These are phyloP conservation scores for Medicago lupulina DNA, from an alignment of 306 rosid species.

Conservation along the genomic window DNA sequence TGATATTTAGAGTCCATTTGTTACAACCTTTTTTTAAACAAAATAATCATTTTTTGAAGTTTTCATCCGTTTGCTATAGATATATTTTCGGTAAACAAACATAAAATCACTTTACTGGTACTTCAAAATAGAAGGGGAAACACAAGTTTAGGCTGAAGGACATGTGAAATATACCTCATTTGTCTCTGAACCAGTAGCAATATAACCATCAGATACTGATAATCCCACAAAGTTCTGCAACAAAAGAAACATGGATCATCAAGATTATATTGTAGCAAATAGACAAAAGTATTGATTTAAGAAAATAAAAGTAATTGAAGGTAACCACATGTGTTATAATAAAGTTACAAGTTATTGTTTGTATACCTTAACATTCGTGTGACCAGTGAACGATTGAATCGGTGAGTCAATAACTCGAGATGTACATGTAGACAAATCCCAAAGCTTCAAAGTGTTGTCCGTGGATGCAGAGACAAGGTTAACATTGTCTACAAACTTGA, in stretches of 20 bases:
- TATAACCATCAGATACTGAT: conserved; percentile 89
- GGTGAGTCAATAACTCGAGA: conserved; percentile 89
- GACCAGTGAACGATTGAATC: conserved; percentile 80
- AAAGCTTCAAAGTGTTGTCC: conserved; percentile 91
- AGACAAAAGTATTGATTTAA: not conserved
- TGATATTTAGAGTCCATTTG: not conserved
- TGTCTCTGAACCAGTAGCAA: conserved; percentile 98
- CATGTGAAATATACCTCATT: conserved; percentile 70
- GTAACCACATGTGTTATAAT: not conserved
- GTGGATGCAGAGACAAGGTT: conserved; percentile 89
- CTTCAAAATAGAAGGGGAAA: conserved; percentile 7
- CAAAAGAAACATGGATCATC: conserved; percentile 44
- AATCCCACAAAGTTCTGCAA: conserved; percentile 96
- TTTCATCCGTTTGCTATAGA: too few relatives aligned
- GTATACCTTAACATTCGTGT: conserved; percentile 87
- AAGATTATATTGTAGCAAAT: not conserved
- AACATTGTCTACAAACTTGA: conserved; percentile 74
- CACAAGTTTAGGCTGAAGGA: not conserved
- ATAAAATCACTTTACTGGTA: not conserved
- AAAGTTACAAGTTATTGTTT: conserved; percentile 2
- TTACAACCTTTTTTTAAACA: too few relatives aligned
- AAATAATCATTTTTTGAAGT: too few relatives aligned
- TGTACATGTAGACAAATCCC: conserved; percentile 86
- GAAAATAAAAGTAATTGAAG: not conserved
- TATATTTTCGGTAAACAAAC: too few relatives aligned